Conservation (phyloP, 2,329 filamentous ascomycete genomes). For the Ophiostoma quercus region DNA sequence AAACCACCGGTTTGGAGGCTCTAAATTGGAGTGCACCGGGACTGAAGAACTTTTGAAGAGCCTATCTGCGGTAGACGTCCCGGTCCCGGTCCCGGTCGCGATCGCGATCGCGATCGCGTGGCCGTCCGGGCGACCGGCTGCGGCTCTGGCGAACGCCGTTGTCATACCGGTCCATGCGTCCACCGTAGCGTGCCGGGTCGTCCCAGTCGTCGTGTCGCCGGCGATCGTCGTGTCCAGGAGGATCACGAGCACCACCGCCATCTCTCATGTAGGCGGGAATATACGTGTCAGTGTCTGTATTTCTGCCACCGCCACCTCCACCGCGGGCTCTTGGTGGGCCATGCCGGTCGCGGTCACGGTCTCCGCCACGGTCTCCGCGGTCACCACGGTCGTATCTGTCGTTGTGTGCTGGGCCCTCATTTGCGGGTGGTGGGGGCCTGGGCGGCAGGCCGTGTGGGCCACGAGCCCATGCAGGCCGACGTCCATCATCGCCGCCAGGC, state of each 20-base stretch:
- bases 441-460: conserved; percentile 45
- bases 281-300: conserved; percentile 42
- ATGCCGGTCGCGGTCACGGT: conserved; percentile 25
- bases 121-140: conserved; percentile 41
- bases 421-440: conserved; percentile 45
- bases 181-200: conserved; percentile 31
- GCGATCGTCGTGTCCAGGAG: conserved; percentile 36
- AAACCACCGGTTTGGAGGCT: too few relatives aligned
- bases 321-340: conserved; percentile 26
- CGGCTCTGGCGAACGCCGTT: conserved; percentile 41
- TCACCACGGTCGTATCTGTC: conserved; percentile 29
- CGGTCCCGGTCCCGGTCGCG: conserved; percentile 42
- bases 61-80: conserved; percentile 48
- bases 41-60: neutral
- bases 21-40: too few relatives aligned
- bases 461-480: conserved; percentile 51
- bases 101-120: conserved; percentile 42
- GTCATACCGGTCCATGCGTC: conserved; percentile 29
- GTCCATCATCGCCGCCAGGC: conserved; percentile 38
- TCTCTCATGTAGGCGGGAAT: conserved; percentile 45
- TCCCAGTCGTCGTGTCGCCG: conserved; percentile 40
- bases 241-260: conserved; percentile 27
- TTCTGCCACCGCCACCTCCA: conserved; percentile 28
- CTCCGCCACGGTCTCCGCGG: conserved; percentile 17
- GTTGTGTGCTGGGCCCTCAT: conserved; percentile 37